A percentile compares a stretch with the other conserved stretches of the same genome.
Evolutionary conservation across 352 stramenopile genomes (phyloP).

Genomic region (Elongisporangium undulatum): DNA sequence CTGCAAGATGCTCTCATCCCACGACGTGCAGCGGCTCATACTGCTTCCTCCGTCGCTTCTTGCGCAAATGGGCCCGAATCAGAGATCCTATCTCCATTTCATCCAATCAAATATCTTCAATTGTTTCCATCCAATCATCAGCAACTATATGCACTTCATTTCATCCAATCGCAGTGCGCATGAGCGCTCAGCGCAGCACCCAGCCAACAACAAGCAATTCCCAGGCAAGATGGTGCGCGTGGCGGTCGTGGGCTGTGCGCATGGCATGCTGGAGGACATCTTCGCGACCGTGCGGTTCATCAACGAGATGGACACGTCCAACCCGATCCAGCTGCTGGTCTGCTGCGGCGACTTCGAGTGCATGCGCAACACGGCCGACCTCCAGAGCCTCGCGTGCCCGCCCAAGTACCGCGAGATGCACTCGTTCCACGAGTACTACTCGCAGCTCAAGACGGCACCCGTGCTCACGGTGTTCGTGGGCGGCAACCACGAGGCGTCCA

Average conservation of each 20-base stretch:
- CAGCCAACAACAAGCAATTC: too few relatives aligned
- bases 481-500: constrained; percentile 98
- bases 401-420: constrained; percentile 94
- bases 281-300: constrained; percentile 93
- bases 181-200: background rate
- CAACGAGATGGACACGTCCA: constrained; percentile 75
- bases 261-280: constrained; percentile 98
- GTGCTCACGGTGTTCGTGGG: constrained; percentile 97
- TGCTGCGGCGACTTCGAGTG: constrained; percentile 99
- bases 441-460: constrained; percentile 86
- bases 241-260: constrained; percentile 96
- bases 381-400: constrained; percentile 93
- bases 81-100: background rate
- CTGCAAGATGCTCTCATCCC: constrained; percentile 63
- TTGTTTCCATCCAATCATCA: background rate
- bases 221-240: constrained; percentile 53
- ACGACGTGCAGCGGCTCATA: constrained; percentile 41
- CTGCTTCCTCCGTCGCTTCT: constrained; percentile 7
- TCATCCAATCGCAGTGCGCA: background rate
- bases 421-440: constrained; percentile 97
- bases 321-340: constrained; percentile 93
- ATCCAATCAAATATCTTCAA: background rate
- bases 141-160: background rate
- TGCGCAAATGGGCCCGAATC: constrained; percentile 5
- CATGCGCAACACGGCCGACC: constrained; percentile 93